Evolutionary conservation across 805 yeast genomes (phyloP).

Genomic region (Candida jianshihensis): DNA sequence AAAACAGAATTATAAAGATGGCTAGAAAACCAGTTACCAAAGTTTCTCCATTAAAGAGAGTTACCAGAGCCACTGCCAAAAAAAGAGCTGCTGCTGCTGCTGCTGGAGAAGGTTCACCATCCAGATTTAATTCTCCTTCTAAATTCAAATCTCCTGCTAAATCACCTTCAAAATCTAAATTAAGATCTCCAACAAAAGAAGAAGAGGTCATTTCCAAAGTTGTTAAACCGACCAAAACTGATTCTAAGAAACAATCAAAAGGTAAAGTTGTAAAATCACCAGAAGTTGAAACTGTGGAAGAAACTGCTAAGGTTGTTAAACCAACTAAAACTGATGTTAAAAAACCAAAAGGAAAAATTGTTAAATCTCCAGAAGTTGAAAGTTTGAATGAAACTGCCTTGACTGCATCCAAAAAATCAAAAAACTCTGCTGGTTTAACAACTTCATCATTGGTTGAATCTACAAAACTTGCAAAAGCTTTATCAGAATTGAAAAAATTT

Average conservation of each 20-base stretch:
- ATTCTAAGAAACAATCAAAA: not conserved
- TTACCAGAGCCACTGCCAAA: too few relatives aligned
- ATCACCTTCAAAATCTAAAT: slow-evolving; percentile 1
- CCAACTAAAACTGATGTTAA: slow-evolving; percentile 5
- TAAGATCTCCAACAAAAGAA: too few relatives aligned
- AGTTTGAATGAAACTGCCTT: slow-evolving; percentile 8
- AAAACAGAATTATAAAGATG: too few relatives aligned
- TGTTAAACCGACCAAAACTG: too few relatives aligned
- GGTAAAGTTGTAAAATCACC: not conserved
- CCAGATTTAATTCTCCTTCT: too few relatives aligned
- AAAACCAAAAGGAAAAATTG: slow-evolving; percentile 24
- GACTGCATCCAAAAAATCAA: slow-evolving; percentile 5
- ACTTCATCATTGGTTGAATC: slow-evolving; percentile 18
- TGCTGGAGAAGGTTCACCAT: too few relatives aligned
- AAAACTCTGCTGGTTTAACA: slow-evolving; percentile 1
- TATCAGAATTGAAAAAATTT: slow-evolving; percentile 61
- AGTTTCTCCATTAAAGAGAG: too few relatives aligned
- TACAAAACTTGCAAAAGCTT: slow-evolving; percentile 40
- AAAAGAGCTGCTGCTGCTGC: too few relatives aligned
- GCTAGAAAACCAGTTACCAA: not conserved
- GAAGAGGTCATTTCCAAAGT: too few relatives aligned
- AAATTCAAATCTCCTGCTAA: not conserved
- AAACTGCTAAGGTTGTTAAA: not conserved
- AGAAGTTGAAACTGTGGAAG: not conserved
- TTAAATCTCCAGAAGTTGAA: slow-evolving; percentile 16